Percentiles rank a stretch among this genome's conserved stretches.
Conservation (phyloP, 371 early-diverging fungal genomes). For the Mucor irregularis region DNA sequence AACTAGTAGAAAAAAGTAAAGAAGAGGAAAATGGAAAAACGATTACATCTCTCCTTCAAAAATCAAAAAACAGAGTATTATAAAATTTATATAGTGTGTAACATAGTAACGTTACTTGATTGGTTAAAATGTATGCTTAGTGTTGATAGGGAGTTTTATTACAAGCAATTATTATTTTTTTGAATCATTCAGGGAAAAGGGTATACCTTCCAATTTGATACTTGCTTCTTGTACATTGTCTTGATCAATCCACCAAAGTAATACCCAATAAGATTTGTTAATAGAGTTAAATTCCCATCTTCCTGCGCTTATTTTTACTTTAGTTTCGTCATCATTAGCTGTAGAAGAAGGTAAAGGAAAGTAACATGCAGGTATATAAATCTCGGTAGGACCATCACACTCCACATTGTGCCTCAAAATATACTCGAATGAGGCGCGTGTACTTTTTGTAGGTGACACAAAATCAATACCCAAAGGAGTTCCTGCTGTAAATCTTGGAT, state of each 20-base stretch:
- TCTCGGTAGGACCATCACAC: constrained; percentile 17
- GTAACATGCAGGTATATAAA: constrained; percentile 21
- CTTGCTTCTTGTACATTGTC: constrained; percentile 1
- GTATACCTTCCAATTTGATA: constrained; percentile 8
- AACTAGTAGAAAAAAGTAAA: too few species aligned
- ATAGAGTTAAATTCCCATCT: constrained; percentile 1
- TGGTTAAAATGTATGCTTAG: too few species aligned
- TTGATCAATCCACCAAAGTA: constrained; percentile 17
- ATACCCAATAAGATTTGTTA: constrained; percentile 13
- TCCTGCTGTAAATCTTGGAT: constrained; percentile 35
- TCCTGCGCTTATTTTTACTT: constrained; percentile 7
- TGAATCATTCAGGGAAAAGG: too few species aligned
- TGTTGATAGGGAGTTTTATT: too few species aligned
- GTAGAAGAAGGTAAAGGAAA: constrained; percentile 13
- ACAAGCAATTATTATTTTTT: too few species aligned
- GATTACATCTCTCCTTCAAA: too few species aligned
- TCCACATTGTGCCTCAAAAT: neutral
- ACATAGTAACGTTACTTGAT: too few species aligned
- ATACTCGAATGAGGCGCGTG: constrained; percentile 26
- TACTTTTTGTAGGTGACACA: constrained; percentile 28
- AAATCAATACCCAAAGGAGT: constrained; percentile 29
- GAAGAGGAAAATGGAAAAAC: too few species aligned
- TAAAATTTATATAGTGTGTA: too few species aligned
- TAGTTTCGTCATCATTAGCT: constrained; percentile 6
- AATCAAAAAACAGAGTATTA: too few species aligned